Conservation (phyloP, 2,329 filamentous ascomycete genomes). For the Neofusicoccum parvum region DNA sequence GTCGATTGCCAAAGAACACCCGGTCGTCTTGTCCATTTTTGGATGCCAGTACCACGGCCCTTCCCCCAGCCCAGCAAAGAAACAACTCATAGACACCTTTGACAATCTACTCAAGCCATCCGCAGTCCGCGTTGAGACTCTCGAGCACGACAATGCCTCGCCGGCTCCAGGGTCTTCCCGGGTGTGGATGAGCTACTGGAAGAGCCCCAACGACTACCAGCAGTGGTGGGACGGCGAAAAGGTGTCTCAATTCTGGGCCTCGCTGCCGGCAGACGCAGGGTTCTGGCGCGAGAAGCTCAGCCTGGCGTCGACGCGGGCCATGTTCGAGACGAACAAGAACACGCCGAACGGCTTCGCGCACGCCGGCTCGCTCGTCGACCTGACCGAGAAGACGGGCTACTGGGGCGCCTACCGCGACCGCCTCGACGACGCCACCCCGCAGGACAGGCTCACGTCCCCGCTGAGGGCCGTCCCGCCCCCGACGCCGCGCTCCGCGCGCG, state of each 20-base stretch:
- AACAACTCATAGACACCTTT: neutral
- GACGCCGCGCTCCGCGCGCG: too few species aligned
- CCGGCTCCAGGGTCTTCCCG: neutral
- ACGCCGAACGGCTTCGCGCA: neutral
- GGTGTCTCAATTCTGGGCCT: neutral
- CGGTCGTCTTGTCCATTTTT: neutral
- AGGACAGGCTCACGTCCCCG: neutral
- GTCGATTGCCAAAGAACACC: neutral
- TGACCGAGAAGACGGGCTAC: neutral
- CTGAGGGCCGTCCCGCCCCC: neutral
- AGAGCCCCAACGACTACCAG: neutral
- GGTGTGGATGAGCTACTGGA: slow-evolving; percentile 4
- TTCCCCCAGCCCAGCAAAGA: neutral
- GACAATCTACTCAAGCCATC: neutral
- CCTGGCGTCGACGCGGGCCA: neutral
- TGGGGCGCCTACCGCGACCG: slow-evolving; percentile 10
- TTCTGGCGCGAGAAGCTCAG: neutral
- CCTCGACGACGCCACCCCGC: neutral
- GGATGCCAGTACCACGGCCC: neutral
- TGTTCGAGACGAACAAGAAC: slow-evolving; percentile 4
- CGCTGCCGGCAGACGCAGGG: neutral
- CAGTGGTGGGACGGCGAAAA: neutral
- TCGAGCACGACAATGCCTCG: neutral
- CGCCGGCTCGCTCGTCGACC: neutral
- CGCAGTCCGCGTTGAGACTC: neutral